Evolutionary conservation across 2,329 filamentous ascomycete genomes (phyloP).

Genomic region (Monosporascus sp.): DNA sequence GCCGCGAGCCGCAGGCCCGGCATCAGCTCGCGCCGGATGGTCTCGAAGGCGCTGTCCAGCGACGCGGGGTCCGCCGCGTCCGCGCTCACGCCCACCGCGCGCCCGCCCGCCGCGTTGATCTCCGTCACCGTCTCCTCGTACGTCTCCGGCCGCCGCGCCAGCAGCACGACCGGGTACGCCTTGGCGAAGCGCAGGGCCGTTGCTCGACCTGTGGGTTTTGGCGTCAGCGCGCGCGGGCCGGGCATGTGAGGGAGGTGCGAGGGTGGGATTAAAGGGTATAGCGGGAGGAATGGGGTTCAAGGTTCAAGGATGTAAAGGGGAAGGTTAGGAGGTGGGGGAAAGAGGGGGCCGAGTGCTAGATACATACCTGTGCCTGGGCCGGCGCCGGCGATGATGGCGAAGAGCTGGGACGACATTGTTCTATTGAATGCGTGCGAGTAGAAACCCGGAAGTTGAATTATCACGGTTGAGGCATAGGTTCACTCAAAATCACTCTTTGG

Average conservation of each 20-base stretch:
- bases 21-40: constrained; percentile 52
- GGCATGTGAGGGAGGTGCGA: background rate
- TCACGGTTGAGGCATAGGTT: background rate
- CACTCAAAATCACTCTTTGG: too few relatives aligned
- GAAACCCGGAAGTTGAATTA: constrained; percentile 1
- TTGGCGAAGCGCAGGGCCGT: constrained; percentile 55
- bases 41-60: constrained; percentile 51
- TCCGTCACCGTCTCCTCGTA: constrained; percentile 63
- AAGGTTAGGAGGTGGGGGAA: background rate
- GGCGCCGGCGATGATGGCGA: constrained; percentile 65
- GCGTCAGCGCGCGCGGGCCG: too few relatives aligned
- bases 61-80: constrained; percentile 49
- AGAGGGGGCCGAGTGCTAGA: background rate
- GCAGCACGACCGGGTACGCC: constrained; percentile 66
- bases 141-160: constrained; percentile 63
- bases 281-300: background rate
- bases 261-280: background rate
- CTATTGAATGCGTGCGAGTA: background rate
- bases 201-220: constrained; percentile 32
- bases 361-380: constrained; percentile 59
- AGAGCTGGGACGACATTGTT: constrained; percentile 42
- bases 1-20: constrained; percentile 52
- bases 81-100: constrained; percentile 64
- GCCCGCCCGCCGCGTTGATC: constrained; percentile 62
- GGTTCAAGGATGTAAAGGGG: background rate